A percentile compares a stretch with the other conserved stretches of the same genome.
phyloP scores from a whole-genome alignment of 73 alveolate species.

The Blepharisma japonicum region DNA sequence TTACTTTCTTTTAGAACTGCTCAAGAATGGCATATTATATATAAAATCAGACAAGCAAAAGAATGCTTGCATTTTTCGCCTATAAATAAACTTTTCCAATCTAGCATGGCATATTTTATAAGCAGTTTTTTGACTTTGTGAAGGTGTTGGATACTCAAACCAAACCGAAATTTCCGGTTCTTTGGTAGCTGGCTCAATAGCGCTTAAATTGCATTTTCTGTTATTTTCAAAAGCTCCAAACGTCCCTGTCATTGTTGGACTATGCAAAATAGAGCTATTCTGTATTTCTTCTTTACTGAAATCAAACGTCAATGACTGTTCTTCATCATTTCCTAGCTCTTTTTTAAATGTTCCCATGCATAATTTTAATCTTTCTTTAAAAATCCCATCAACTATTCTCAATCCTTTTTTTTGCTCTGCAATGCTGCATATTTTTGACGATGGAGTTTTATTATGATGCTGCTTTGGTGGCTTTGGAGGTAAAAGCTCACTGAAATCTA shows the following conservation, averaged over 20 bases:
- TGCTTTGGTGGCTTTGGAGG: too few species aligned
- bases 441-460: too few species aligned
- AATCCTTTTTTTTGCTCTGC: too few species aligned
- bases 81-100: not conserved
- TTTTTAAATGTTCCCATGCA: not conserved
- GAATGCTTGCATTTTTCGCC: not conserved
- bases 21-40: too few species aligned
- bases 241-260: not conserved
- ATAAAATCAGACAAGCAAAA: too few species aligned
- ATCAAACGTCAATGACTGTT: not conserved
- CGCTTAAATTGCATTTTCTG: not conserved
- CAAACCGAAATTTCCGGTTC: not conserved
- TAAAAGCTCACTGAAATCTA: too few species aligned
- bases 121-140: not conserved
- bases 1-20: too few species aligned
- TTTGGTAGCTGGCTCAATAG: not conserved
- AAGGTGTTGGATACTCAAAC: slow-evolving; percentile 1
- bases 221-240: not conserved
- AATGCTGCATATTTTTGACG: too few species aligned
- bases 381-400: too few species aligned
- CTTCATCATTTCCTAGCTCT: not conserved
- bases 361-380: too few species aligned
- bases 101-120: slow-evolving; percentile 3
- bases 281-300: not conserved
- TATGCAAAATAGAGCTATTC: not conserved